Conservation (phyloP, 2,329 filamentous ascomycete genomes). For the Talaromyces sp. region DNA sequence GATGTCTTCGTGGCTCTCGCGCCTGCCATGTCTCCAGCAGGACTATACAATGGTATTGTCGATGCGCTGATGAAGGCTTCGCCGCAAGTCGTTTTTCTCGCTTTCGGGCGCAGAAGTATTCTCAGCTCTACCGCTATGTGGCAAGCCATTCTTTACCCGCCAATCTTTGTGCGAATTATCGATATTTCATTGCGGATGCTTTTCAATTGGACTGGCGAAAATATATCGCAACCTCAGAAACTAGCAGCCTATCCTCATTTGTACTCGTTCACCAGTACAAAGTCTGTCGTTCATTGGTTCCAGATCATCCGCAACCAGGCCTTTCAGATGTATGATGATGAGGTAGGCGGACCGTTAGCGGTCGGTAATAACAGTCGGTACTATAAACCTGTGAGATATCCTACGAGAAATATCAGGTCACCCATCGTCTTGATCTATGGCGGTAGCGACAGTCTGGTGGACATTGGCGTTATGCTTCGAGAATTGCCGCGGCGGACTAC, state of each 20-base stretch:
- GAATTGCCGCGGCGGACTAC: constrained; percentile 83
- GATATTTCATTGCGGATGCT: constrained; percentile 78
- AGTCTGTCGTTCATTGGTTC: constrained; percentile 98
- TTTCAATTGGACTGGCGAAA: constrained; percentile 83
- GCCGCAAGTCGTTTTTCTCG: constrained; percentile 84
- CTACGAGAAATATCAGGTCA: constrained; percentile 94
- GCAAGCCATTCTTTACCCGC: constrained; percentile 93
- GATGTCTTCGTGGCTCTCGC: constrained; percentile 96
- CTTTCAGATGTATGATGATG: constrained; percentile 99
- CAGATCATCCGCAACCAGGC: constrained; percentile 95
- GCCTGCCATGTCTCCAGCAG: constrained; percentile 93
- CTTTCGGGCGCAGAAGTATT: constrained; percentile 89
- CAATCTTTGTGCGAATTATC: constrained; percentile 84
- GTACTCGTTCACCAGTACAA: constrained; percentile 95
- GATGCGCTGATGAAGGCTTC: constrained; percentile 92
- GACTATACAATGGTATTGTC: constrained; percentile 83
- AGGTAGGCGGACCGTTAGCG: constrained; percentile 74
- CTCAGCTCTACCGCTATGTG: constrained; percentile 93
- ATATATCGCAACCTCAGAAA: constrained; percentile 85
- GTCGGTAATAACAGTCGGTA: constrained; percentile 73
- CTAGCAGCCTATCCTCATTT: constrained; percentile 92
- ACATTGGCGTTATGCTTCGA: constrained; percentile 87
- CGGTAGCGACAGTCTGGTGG: constrained; percentile 87
- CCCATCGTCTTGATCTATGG: constrained; percentile 93
- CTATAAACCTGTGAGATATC: constrained; percentile 94